phyloP scores from a whole-genome alignment of 805 yeast genomes.

The Barnettozyma pratensis region DNA sequence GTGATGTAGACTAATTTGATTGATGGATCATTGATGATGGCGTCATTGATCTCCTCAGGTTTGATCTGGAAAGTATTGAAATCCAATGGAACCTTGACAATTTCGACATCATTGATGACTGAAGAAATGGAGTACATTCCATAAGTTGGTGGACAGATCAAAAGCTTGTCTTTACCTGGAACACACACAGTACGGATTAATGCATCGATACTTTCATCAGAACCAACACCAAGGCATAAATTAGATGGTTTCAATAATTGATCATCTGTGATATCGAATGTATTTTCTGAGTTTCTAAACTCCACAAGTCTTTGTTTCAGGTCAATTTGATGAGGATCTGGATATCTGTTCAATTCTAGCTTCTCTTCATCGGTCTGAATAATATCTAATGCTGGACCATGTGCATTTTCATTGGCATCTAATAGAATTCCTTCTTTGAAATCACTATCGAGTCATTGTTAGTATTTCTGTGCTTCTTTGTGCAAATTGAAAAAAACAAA shows the following conservation, averaged over 20 bases:
- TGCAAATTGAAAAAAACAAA: neutral
- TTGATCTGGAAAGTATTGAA: constrained; percentile 63
- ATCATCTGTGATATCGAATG: constrained; percentile 20
- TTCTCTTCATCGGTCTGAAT: constrained; percentile 39
- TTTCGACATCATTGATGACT: constrained; percentile 77
- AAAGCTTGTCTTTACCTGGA: constrained; percentile 78
- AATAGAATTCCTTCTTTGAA: constrained; percentile 81
- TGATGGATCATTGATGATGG: constrained; percentile 47
- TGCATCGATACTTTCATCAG: constrained; percentile 93
- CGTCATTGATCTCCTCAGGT: constrained; percentile 45
- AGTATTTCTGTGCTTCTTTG: neutral
- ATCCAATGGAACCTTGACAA: constrained; percentile 69
- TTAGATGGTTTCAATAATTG: constrained; percentile 51
- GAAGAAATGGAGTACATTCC: constrained; percentile 97
- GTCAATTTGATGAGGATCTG: constrained; percentile 89
- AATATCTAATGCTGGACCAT: constrained; percentile 69
- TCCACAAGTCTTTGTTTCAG: constrained; percentile 68
- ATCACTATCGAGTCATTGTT: constrained; percentile 37
- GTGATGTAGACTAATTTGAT: constrained; percentile 81
- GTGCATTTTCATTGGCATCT: constrained; percentile 95
- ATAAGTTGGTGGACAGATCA: constrained; percentile 92
- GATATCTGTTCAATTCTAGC: constrained; percentile 79
- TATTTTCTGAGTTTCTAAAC: constrained; percentile 55
- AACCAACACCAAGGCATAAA: constrained; percentile 91
- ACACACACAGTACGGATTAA: constrained; percentile 76